Conservation (phyloP, 148 eudicot genomes). For the Oxyria digyna region DNA sequence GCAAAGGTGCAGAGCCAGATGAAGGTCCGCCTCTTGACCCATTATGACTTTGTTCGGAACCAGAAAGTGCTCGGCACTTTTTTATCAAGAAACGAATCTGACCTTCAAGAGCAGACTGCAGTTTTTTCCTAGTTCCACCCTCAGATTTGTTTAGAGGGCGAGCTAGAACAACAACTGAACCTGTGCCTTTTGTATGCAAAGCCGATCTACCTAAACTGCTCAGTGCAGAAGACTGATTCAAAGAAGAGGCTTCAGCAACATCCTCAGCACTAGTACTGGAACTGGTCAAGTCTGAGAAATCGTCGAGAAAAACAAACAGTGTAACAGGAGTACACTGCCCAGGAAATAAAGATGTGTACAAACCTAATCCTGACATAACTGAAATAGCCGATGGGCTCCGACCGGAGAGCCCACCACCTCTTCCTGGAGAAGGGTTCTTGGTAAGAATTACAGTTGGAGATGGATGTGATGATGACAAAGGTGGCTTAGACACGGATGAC, state of each 20-base stretch:
- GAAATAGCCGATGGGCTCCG: slow-evolving; percentile 51
- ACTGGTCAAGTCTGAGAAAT: slow-evolving; percentile 45
- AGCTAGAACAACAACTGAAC: slow-evolving; percentile 69
- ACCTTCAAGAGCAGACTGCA: slow-evolving; percentile 75
- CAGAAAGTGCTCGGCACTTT: slow-evolving; percentile 66
- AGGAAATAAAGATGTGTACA: slow-evolving; percentile 59
- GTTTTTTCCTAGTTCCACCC: slow-evolving; percentile 54
- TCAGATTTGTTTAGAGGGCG: slow-evolving; percentile 63
- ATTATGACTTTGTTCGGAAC: slow-evolving; percentile 47
- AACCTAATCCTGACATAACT: slow-evolving; percentile 58
- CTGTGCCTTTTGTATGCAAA: slow-evolving; percentile 42
- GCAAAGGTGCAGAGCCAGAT: slow-evolving; percentile 52
- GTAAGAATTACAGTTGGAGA: slow-evolving; percentile 34
- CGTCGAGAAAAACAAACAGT: slow-evolving; percentile 78
- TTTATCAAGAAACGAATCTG: slow-evolving; percentile 85
- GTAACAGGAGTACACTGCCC: slow-evolving; percentile 91
- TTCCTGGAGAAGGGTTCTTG: slow-evolving; percentile 61
- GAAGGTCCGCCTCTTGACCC: slow-evolving; percentile 55
- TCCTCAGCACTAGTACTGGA: slow-evolving; percentile 40
- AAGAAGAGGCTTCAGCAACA: slow-evolving; percentile 27
- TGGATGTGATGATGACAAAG: slow-evolving; percentile 39
- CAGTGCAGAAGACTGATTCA: slow-evolving; percentile 35
- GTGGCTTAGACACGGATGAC: slow-evolving; percentile 30
- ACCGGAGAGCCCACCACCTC: slow-evolving; percentile 35
- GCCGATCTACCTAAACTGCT: slow-evolving; percentile 35